Conservation (phyloP, 2,329 filamentous ascomycete species). For the Whalleya microplaca region DNA sequence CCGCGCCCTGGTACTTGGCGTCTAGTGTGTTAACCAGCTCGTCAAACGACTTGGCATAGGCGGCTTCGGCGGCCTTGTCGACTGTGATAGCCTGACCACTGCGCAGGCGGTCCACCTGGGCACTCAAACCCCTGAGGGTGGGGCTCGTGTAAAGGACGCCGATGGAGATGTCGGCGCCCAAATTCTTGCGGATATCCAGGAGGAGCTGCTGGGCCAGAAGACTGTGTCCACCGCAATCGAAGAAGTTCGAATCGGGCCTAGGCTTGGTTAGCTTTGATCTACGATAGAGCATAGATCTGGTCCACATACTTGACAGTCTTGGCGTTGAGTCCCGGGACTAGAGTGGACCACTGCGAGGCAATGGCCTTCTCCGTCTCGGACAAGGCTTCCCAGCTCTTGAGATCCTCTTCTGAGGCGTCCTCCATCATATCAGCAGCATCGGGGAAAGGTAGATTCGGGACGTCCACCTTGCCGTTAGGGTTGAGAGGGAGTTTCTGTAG, state of each 20-base stretch:
- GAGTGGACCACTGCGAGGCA: constrained; percentile 73
- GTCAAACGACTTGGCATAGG: constrained; percentile 55
- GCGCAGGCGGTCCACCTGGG: constrained; percentile 52
- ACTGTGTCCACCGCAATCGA: constrained; percentile 80
- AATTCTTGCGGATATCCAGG: constrained; percentile 59
- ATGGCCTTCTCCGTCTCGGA: constrained; percentile 66
- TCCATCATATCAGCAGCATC: constrained; percentile 56
- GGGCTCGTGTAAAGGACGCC: constrained; percentile 71
- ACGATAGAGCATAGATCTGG: neutral
- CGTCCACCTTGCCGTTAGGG: constrained; percentile 85
- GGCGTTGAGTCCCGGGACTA: constrained; percentile 68
- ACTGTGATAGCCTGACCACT: constrained; percentile 20
- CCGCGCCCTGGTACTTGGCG: constrained; percentile 41
- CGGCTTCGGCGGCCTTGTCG: constrained; percentile 44
- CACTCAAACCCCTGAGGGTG: constrained; percentile 49
- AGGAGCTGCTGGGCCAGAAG: constrained; percentile 82
- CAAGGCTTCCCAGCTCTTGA: constrained; percentile 46
- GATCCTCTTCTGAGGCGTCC: constrained; percentile 44
- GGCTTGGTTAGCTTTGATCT: constrained; percentile 2
- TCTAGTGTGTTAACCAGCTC: constrained; percentile 47
- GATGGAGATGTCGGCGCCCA: constrained; percentile 63
- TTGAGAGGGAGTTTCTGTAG: constrained; percentile 77
- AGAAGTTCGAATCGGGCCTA: constrained; percentile 63
- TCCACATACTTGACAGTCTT: constrained; percentile 56
- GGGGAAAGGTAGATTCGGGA: constrained; percentile 78